phyloP scores from a whole-genome alignment of 1,284 basidiomycete species.

The Cryptococcus sp. region DNA sequence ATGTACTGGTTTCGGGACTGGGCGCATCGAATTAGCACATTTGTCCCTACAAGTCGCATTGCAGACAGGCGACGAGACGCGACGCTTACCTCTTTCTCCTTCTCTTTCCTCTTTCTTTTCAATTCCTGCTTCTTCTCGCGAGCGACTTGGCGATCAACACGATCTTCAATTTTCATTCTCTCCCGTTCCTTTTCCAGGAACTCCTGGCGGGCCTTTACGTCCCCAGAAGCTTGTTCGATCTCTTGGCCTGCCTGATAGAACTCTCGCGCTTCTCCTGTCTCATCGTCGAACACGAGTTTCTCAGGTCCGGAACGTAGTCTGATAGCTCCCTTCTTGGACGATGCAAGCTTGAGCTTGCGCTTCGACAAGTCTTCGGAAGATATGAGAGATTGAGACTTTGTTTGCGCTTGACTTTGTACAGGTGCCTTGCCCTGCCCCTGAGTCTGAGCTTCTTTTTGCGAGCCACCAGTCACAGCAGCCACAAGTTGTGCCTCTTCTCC shows the following conservation, averaged over 20 bases:
- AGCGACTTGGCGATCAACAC: conserved; percentile 76
- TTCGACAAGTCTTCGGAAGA: conserved; percentile 58
- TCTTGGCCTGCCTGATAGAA: conserved; percentile 73
- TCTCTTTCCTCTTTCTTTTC: conserved; percentile 80
- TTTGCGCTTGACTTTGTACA: background rate
- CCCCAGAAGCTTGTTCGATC: conserved; percentile 66
- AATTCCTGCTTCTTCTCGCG: conserved; percentile 84
- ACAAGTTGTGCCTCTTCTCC: conserved; percentile 6
- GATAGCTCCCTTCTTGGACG: conserved; percentile 74
- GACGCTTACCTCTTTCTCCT: conserved; percentile 63
- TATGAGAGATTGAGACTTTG: conserved; percentile 20
- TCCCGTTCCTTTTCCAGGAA: conserved; percentile 73
- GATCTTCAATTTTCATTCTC: conserved; percentile 70
- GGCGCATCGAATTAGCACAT: background rate
- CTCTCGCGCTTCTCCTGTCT: conserved; percentile 69
- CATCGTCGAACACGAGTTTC: conserved; percentile 82
- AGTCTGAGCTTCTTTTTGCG: background rate
- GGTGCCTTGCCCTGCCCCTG: too few relatives aligned
- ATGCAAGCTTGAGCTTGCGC: conserved; percentile 68
- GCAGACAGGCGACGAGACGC: background rate
- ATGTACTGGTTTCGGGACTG: conserved; percentile 10
- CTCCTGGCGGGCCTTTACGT: conserved; percentile 64
- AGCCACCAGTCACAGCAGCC: conserved; percentile 3
- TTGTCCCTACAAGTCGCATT: too few relatives aligned
- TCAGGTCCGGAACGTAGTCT: conserved; percentile 62